Conservation (phyloP, 495 filamentous ascomycete species). For the Choiromyces venosus region DNA sequence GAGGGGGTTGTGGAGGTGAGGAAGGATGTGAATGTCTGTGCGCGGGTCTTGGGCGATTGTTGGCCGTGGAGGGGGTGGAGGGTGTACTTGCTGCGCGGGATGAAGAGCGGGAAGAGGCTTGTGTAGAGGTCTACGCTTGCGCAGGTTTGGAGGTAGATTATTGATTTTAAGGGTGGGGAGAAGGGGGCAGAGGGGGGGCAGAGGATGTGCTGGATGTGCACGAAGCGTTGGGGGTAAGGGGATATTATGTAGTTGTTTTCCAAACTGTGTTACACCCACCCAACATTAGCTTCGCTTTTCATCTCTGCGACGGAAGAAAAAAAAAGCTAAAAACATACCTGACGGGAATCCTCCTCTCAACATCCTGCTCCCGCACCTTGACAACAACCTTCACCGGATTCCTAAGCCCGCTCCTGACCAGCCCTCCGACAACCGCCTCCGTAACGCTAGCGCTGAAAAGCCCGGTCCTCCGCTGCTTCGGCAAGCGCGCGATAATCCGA, state of each 20-base stretch:
- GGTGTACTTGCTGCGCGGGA: conserved; percentile 56
- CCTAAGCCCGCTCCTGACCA: conserved; percentile 83
- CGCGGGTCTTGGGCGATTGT: conserved; percentile 67
- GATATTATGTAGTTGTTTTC: conserved; percentile 81
- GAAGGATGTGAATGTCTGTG: conserved; percentile 77
- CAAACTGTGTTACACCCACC: conserved; percentile 48
- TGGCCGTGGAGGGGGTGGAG: conserved; percentile 86
- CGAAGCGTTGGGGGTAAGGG: conserved; percentile 58
- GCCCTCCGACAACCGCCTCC: conserved; percentile 77
- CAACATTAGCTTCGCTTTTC: not conserved
- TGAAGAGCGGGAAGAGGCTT: conserved; percentile 61
- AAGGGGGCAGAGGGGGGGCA: conserved; percentile 48
- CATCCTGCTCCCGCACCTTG: conserved; percentile 66
- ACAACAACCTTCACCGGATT: conserved; percentile 93
- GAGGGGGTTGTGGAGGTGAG: conserved; percentile 59
- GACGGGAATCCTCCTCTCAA: conserved; percentile 83
- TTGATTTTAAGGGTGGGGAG: conserved; percentile 67
- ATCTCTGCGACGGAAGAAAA: not conserved
- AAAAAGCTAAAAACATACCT: conserved; percentile 43
- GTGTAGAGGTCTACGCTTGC: conserved; percentile 92
- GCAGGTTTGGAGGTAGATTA: conserved; percentile 90
- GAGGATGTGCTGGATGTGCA: conserved; percentile 65
- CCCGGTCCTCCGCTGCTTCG: conserved; percentile 89
- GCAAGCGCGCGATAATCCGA: conserved; percentile 73
- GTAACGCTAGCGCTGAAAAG: conserved; percentile 89